phyloP scores from a whole-genome alignment of 1,284 basidiomycete genomes.

The Puccinia novopanici region DNA sequence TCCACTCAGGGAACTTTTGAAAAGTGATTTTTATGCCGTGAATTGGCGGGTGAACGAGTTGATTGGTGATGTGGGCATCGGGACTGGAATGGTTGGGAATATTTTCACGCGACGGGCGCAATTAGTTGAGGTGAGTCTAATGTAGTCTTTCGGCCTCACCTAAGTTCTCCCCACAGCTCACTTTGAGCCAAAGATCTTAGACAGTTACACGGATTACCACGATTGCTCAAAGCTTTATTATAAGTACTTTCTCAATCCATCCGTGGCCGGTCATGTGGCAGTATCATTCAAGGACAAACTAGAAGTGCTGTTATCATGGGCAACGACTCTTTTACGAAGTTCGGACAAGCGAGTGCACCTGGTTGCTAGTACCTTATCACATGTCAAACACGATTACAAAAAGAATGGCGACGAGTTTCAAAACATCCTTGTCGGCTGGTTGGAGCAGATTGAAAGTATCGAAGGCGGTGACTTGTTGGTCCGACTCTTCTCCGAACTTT shows the following conservation, averaged over 20 bases:
- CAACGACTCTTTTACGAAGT: conserved; percentile 27
- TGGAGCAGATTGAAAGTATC: conserved; percentile 47
- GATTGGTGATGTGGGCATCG: conserved; percentile 44
- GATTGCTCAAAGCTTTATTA: conserved; percentile 48
- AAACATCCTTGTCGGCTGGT: conserved; percentile 47
- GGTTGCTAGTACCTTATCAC: conserved; percentile 30
- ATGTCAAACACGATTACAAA: conserved; percentile 43
- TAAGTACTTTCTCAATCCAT: conserved; percentile 42
- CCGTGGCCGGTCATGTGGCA: conserved; percentile 16
- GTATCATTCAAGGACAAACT: conserved; percentile 47
- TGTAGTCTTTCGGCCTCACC: not conserved
- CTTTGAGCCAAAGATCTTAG: conserved; percentile 37
- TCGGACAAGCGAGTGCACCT: conserved; percentile 37
- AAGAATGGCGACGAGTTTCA: conserved; percentile 47
- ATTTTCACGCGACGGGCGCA: conserved; percentile 49
- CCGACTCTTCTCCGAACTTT: conserved; percentile 49
- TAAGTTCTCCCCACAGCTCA: not conserved
- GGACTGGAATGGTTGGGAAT: conserved; percentile 40
- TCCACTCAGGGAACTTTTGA: conserved; percentile 44
- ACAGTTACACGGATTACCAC: conserved; percentile 45
- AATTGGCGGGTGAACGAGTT: conserved; percentile 47
- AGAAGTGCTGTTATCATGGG: conserved; percentile 48
- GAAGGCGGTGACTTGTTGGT: conserved; percentile 47
- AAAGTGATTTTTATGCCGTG: conserved; percentile 46
- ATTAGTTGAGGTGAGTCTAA: conserved; percentile 39